Evolutionary conservation across 345 rosid species (phyloP).

Genomic region (Brassica cretica): DNA sequence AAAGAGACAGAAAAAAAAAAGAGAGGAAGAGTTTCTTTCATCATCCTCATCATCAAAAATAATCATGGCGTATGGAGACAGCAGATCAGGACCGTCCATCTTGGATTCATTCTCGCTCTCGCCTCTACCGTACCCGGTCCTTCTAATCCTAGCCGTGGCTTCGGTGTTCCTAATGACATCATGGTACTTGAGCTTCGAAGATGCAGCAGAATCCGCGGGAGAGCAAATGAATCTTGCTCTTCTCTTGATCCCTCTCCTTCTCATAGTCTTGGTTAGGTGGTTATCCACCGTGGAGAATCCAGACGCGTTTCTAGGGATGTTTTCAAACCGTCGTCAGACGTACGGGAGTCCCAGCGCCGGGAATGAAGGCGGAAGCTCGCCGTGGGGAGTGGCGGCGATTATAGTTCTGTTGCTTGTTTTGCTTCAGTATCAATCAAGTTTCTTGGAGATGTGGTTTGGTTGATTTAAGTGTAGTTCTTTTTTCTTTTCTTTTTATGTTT

Average conservation of each 20-base stretch:
- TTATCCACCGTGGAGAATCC: slow-evolving; percentile 66
- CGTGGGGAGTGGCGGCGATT: slow-evolving; percentile 92
- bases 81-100: slow-evolving; percentile 55
- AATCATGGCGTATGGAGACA: slow-evolving; percentile 41
- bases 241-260: slow-evolving; percentile 52
- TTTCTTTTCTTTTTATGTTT: not conserved
- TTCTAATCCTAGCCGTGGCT: slow-evolving; percentile 60
- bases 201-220: slow-evolving; percentile 54
- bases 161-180: slow-evolving; percentile 60
- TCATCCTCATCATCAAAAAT: slow-evolving; percentile 11
- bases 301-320: slow-evolving; percentile 45
- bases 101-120: slow-evolving; percentile 63
- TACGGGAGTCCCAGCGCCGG: slow-evolving; percentile 51
- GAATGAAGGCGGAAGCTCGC: slow-evolving; percentile 76
- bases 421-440: slow-evolving; percentile 68
- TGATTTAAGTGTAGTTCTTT: slow-evolving; percentile 8
- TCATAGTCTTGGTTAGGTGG: slow-evolving; percentile 62
- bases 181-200: slow-evolving; percentile 67
- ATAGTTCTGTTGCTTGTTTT: slow-evolving; percentile 71
- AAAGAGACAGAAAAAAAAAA: not conserved
- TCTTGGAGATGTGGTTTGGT: slow-evolving; percentile 66
- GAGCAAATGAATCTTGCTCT: slow-evolving; percentile 61
- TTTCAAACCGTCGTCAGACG: slow-evolving; percentile 54
- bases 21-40: not conserved
- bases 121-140: slow-evolving; percentile 91